Conservation (phyloP, 495 filamentous ascomycete species). For the Daldinia decipiens region DNA sequence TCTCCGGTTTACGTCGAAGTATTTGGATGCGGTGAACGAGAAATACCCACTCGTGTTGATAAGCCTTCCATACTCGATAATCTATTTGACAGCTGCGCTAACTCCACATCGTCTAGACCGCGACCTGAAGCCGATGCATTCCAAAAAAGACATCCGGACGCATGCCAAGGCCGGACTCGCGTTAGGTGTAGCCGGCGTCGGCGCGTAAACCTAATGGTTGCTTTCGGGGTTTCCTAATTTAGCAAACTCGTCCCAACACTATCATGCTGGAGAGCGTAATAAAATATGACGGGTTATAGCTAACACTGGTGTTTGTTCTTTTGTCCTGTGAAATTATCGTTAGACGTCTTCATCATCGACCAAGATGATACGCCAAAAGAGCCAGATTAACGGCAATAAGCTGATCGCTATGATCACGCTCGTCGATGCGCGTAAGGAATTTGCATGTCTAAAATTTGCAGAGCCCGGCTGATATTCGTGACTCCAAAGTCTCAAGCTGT, state of each 20-base stretch:
- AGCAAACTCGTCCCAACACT: background rate
- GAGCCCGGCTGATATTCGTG: constrained; percentile 4
- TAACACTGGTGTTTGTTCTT: background rate
- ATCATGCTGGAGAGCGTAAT: background rate
- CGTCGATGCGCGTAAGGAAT: constrained; percentile 41
- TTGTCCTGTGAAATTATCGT: background rate
- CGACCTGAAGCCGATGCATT: constrained; percentile 14
- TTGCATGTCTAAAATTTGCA: background rate
- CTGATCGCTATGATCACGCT: constrained; percentile 46
- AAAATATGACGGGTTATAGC: background rate
- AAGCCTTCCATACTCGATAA: constrained; percentile 9
- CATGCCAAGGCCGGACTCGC: constrained; percentile 43
- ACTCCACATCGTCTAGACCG: constrained; percentile 14
- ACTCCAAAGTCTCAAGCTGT: constrained; percentile 36
- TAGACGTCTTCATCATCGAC: background rate
- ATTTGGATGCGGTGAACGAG: constrained; percentile 8
- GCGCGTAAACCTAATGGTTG: background rate
- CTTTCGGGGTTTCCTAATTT: constrained; percentile 8
- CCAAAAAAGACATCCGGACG: constrained; percentile 23
- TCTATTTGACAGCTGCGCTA: constrained; percentile 3
- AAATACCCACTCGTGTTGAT: constrained; percentile 10
- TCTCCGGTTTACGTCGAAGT: background rate
- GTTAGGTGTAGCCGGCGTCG: constrained; percentile 34
- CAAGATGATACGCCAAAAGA: constrained; percentile 36
- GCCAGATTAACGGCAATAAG: constrained; percentile 30